Conservation (phyloP, 78 protist genomes). For the Fonticula alba region DNA sequence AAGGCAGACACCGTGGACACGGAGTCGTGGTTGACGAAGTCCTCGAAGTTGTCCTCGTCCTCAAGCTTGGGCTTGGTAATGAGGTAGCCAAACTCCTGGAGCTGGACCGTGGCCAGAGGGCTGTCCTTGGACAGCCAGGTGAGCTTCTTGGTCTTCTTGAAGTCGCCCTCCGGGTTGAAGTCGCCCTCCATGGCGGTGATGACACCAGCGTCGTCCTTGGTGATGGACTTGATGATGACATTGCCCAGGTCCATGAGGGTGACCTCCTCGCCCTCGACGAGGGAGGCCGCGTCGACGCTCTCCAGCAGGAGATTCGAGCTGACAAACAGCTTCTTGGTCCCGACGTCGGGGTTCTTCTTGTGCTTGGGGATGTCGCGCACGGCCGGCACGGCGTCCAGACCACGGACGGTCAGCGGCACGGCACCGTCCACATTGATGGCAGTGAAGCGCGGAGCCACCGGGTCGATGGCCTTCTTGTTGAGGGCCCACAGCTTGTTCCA, state of each 20-base stretch:
- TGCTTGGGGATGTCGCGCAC: conserved; percentile 20
- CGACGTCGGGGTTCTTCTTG: conserved; percentile 52
- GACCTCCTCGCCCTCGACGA: conserved; percentile 61
- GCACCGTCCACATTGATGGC: not conserved
- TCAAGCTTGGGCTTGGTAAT: conserved; percentile 57
- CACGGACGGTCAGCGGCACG: conserved; percentile 7
- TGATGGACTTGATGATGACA: conserved; percentile 24
- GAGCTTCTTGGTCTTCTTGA: conserved; percentile 69
- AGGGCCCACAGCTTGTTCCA: conserved; percentile 70
- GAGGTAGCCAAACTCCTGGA: conserved; percentile 45
- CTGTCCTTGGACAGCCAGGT: conserved; percentile 60
- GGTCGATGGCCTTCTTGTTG: conserved; percentile 70
- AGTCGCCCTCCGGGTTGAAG: conserved; percentile 47
- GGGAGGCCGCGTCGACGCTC: conserved; percentile 38
- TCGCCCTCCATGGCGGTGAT: conserved; percentile 20
- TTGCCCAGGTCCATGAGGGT: conserved; percentile 92
- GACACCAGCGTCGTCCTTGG: conserved; percentile 4
- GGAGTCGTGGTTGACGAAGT: conserved; percentile 22
- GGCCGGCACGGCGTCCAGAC: conserved; percentile 18
- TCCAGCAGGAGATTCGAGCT: conserved; percentile 28
- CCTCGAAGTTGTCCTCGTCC: conserved; percentile 36
- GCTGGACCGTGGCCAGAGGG: conserved; percentile 12
- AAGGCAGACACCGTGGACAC: not conserved
- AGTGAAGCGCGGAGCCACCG: conserved; percentile 5
- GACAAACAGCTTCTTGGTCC: conserved; percentile 30